phyloP scores from a whole-genome alignment of 345 rosid genomes.

The Bruguiera parviflora region DNA sequence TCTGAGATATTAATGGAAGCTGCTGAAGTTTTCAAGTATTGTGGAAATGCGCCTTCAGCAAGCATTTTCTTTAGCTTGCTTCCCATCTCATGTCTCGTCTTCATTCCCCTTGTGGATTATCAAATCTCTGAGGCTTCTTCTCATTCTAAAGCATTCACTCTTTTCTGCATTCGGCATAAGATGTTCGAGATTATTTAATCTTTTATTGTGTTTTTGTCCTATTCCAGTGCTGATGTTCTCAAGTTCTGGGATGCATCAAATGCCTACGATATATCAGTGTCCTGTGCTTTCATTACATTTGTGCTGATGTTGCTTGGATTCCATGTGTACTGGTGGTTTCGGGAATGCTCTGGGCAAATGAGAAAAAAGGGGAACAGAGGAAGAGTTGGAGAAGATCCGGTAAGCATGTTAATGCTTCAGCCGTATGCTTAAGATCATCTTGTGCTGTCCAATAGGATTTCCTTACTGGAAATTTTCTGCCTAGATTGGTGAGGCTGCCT shows the following conservation, averaged over 20 bases:
- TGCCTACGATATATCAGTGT: conserved; percentile 33
- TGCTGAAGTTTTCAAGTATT: conserved; percentile 80
- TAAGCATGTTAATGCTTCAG: conserved; percentile 29
- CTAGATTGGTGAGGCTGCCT: too few relatives aligned
- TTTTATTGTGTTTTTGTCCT: conserved; percentile 16
- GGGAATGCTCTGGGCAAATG: conserved; percentile 72
- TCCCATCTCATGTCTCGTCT: conserved; percentile 83
- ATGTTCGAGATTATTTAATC: conserved; percentile 13
- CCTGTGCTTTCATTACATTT: conserved; percentile 82
- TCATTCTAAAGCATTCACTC: conserved; percentile 12
- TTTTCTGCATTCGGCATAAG: not conserved
- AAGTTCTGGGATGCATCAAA: conserved; percentile 50
- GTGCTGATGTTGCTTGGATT: conserved; percentile 75
- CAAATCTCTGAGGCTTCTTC: conserved; percentile 59
- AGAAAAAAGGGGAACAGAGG: conserved; percentile 82
- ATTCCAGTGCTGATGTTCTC: conserved; percentile 50
- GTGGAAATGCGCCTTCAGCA: conserved; percentile 76
- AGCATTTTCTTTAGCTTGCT: conserved; percentile 84
- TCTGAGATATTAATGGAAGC: conserved; percentile 88
- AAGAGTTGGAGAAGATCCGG: conserved; percentile 96
- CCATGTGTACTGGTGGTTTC: conserved; percentile 97
- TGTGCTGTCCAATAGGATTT: not conserved
- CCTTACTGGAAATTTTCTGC: too few relatives aligned
- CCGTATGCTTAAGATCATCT: not conserved
- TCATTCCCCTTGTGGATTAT: conserved; percentile 94